Evolutionary conservation across 768 basidiomycete genomes (phyloP).

Genomic region (Tricholoma furcatifolium): DNA sequence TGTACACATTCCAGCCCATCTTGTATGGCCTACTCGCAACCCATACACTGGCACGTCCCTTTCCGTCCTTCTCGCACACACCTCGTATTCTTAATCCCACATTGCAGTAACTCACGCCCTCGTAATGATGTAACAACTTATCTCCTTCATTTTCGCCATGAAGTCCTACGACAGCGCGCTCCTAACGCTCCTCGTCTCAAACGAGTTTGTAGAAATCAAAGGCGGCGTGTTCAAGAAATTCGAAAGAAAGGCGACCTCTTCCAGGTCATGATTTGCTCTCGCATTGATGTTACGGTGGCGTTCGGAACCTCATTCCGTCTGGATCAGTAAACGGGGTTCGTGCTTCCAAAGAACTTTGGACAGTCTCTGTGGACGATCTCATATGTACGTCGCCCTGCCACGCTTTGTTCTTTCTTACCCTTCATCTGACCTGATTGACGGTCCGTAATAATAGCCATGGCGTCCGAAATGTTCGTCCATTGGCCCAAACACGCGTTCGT

Average conservation of each 20-base stretch:
- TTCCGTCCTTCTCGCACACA: not conserved
- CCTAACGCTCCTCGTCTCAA: slow-evolving; percentile 90
- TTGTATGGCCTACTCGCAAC: slow-evolving; percentile 82
- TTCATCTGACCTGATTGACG: slow-evolving; percentile 25
- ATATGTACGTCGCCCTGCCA: slow-evolving; percentile 57
- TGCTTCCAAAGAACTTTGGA: slow-evolving; percentile 80
- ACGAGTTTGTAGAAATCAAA: slow-evolving; percentile 99
- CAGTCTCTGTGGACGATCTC: slow-evolving; percentile 60
- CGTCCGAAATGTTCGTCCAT: slow-evolving; percentile 93
- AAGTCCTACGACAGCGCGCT: slow-evolving; percentile 98
- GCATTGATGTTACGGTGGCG: slow-evolving; percentile 93
- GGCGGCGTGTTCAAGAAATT: slow-evolving; percentile 99
- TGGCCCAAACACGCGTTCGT: slow-evolving; percentile 99
- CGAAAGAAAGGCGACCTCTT: slow-evolving; percentile 98
- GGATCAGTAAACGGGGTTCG: slow-evolving; percentile 77
- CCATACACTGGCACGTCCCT: slow-evolving; percentile 69
- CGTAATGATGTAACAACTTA: slow-evolving; percentile 95
- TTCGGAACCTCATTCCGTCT: slow-evolving; percentile 91
- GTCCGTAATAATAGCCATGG: slow-evolving; percentile 90
- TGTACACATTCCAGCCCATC: slow-evolving; percentile 73
- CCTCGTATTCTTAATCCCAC: not conserved
- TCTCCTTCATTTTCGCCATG: slow-evolving; percentile 93
- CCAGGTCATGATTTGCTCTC: slow-evolving; percentile 95
- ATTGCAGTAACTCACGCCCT: slow-evolving; percentile 78
- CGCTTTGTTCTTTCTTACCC: not conserved